Percentiles rank a stretch among this genome's conserved stretches.
Evolutionary conservation across 2,329 filamentous ascomycete species (phyloP).

Genomic region (Hirsutella rhossiliensis): DNA sequence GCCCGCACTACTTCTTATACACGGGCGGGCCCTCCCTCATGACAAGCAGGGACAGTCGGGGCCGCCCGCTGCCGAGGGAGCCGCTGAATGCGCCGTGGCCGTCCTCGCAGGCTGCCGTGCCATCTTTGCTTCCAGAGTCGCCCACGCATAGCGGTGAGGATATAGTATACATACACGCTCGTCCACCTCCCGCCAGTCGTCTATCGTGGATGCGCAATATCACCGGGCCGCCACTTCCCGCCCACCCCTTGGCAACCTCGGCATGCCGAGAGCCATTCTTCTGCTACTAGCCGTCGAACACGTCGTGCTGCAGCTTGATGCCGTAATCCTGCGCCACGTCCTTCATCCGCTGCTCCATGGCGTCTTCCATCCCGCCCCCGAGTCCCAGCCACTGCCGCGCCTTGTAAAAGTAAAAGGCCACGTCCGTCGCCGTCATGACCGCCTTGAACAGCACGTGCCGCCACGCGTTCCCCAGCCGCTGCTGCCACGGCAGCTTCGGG

Average conservation of each 20-base stretch:
- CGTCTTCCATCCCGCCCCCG: constrained; percentile 85
- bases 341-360: constrained; percentile 79
- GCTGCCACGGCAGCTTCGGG: constrained; percentile 45
- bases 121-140: too few species aligned
- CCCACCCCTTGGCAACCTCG: background rate
- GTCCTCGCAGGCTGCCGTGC: too few species aligned
- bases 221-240: too few species aligned
- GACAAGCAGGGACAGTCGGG: too few species aligned
- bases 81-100: too few species aligned
- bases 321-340: constrained; percentile 84
- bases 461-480: constrained; percentile 58
- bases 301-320: constrained; percentile 74
- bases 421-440: constrained; percentile 64
- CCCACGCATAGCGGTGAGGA: too few species aligned
- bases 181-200: too few species aligned
- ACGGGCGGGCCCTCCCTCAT: too few species aligned
- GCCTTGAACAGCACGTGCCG: constrained; percentile 71
- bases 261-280: background rate
- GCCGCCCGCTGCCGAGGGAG: too few species aligned
- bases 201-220: too few species aligned
- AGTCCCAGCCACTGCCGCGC: constrained; percentile 63
- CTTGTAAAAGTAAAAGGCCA: constrained; percentile 74
- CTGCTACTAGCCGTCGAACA: constrained; percentile 63
- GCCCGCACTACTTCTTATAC: too few species aligned
- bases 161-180: too few species aligned